Evolutionary conservation across 805 yeast genomes (phyloP), one percentile per base, ranked within the genome.

Genomic region (Metschnikowia henanensis): DNA sequence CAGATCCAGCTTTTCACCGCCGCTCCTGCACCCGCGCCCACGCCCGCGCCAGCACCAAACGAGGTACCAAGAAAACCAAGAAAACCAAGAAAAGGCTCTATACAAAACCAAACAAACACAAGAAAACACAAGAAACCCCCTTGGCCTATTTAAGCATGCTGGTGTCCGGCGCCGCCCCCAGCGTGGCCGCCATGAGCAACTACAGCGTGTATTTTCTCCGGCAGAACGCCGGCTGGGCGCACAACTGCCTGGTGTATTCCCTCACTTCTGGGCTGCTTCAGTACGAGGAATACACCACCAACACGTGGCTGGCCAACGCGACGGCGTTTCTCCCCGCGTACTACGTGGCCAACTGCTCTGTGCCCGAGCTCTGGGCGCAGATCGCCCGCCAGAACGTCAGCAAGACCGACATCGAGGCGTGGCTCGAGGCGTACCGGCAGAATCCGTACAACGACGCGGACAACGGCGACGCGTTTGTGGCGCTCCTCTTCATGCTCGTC

Each of bases 401-500:
- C 12, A 29, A 37, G 6, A 32, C 33, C 29, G 53, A 51, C 22
- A 50, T 53, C 18, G 37, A 25, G 19, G 31, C 20, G 30, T 51
- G 55, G 53, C 37, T 49, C 26, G 42, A 42, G 7, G 47, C 39
- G 23, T 52, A 43, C 35, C 30, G 18, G 7, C 6, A 28, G 12
- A 52, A 44, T 28, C 68, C 66, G 6, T 63, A 62, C 40, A 63
- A 63, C 45, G 51, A 54, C 19, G 43, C 57, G 12, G 68, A 67
- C 45, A 65, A 65, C 46, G 75, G 75, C n/a, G 71, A 66, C 48
- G 56, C 69, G 17, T 67, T 68, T 46, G 69, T 71, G 31, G 72
- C 75, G 17, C 62, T 81, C 3, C 62, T 77, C 34, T 81, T 79
- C 61, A 75, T 75, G n/a, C 57, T 76, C 4, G 71, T 79, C 42